Base-by-base conservation (phyloP, 2,329 filamentous ascomycete genomes). In the Monascus ruber region DNA sequence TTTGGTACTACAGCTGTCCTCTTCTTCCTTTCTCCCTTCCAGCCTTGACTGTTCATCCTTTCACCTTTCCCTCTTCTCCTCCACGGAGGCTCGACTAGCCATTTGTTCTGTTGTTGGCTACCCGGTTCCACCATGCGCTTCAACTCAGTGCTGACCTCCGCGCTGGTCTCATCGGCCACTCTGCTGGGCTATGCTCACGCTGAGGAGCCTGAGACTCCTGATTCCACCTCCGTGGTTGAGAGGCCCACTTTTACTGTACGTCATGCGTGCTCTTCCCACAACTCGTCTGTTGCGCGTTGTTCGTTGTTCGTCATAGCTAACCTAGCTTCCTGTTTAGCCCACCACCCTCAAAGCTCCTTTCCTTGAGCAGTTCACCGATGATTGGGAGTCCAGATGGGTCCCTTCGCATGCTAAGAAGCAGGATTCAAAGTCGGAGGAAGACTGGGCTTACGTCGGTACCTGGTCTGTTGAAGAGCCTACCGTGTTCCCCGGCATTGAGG, bases 361-460 rank as follows among this genome's bases (percentile, higher is more conserved):
- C 77, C 72, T 96, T 49, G 91, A 98, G 73, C 91, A 98, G 69
- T 98, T 98, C 73, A 94, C 85, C 68, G 84, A 93, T 53, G 88
- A 85, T 69, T 96, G 89, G 89, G 83, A 95, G 52, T 71, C 76
- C 50, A 77, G 88, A 70, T 98, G 91, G 91, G 87, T 89, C 70
- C 78, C 83, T 42, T 96, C 89, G 36, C 83, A 91, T 63, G 91
- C 91, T 52, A 96, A 96, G 79, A 98, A 98, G 79, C 83, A 89
- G 57, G 84, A 84, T 57, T 78, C 81, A 50, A 77, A 75, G 61
- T 79, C 80, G 46, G 79, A 81, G 45, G 85, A 93, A 50, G 89
- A 96, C 62, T 96, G 91, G 91, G 87, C 88, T 40, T 98, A 94
- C 64, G 79, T 96, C 48, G 91, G 91, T 66, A 85, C 87, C 66